Evolutionary conservation across 768 basidiomycete genomes (phyloP).

Genomic region (Auricularia heimuer): DNA sequence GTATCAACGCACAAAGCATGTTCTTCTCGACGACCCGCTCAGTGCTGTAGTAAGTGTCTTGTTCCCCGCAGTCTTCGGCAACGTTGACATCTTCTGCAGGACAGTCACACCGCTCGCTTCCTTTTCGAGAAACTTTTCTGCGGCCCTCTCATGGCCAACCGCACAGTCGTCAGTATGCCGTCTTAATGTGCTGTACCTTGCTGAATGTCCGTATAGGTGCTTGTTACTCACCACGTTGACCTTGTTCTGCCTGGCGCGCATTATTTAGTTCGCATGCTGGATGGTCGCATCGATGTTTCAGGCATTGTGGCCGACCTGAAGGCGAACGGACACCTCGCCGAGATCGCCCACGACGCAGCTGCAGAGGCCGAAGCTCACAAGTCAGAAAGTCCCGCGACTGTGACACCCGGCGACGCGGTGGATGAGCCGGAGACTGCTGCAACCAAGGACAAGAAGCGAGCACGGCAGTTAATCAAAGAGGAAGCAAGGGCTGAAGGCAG

Average conservation of each 20-base stretch:
- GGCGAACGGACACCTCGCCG: constrained; percentile 23
- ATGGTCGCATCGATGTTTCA: constrained; percentile 31
- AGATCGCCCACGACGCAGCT: constrained; percentile 23
- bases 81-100: constrained; percentile 7
- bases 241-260: constrained; percentile 29
- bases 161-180: constrained; percentile 21
- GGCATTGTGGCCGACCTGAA: constrained; percentile 29
- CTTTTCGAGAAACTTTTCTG: constrained; percentile 18
- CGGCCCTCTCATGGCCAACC: constrained; percentile 21
- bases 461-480: constrained; percentile 67
- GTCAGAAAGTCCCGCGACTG: constrained; percentile 14
- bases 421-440: constrained; percentile 19
- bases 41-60: constrained; percentile 16
- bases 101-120: constrained; percentile 22
- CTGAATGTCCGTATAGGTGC: constrained; percentile 14
- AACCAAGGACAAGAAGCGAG: constrained; percentile 38
- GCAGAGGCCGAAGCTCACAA: constrained; percentile 17
- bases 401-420: constrained; percentile 19
- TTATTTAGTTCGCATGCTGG: constrained; percentile 31
- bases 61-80: neutral
- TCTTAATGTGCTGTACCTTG: neutral
- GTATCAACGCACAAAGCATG: constrained; percentile 49
- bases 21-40: constrained; percentile 22
- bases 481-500: constrained; percentile 73
- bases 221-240: constrained; percentile 38